These are phyloP conservation scores for Coccomyxa sp. DNA, from an alignment of 139 green algal genomes.

Conservation along the genomic window DNA sequence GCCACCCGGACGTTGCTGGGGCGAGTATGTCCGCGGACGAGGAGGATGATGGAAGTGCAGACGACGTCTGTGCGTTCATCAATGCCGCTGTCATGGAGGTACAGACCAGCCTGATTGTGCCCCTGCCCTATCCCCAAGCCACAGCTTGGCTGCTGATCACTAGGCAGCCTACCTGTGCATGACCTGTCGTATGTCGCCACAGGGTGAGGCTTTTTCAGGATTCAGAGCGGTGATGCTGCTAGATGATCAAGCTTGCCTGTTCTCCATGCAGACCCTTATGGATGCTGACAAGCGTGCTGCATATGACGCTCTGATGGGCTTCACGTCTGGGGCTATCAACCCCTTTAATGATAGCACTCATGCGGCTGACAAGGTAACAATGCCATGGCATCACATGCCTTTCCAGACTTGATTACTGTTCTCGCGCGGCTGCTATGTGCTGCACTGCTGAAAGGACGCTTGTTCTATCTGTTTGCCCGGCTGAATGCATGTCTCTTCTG, in stretches of 20 bases:
- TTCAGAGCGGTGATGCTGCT: too few relatives aligned
- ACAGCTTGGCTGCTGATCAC: too few relatives aligned
- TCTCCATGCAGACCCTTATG: constrained; percentile 11
- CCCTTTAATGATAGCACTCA: constrained; percentile 6
- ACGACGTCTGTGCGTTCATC: constrained; percentile 7
- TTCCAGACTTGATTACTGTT: too few relatives aligned
- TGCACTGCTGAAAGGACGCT: not conserved
- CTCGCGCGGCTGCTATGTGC: too few relatives aligned
- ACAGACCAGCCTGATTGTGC: not conserved
- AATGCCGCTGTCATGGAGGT: constrained; percentile 6
- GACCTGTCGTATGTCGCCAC: too few relatives aligned
- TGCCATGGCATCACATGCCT: too few relatives aligned
- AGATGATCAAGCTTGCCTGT: too few relatives aligned
- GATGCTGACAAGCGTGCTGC: constrained; percentile 8
- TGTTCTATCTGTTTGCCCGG: not conserved
- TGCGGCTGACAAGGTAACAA: not conserved
- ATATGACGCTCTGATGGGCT: constrained; percentile 17
- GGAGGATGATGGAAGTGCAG: constrained; percentile 3
- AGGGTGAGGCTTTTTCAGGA: too few relatives aligned
- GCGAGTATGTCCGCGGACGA: not conserved
- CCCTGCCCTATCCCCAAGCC: too few relatives aligned
- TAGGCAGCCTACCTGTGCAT: too few relatives aligned
- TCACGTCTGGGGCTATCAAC: constrained; percentile 6
- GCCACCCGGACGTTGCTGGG: constrained; percentile 15
- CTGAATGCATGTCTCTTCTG: not conserved